A percentile compares a stretch with the other conserved stretches of the same genome.
Conservation (phyloP, 148 eudicot species). For the Amaranthus hypochondriacus region DNA sequence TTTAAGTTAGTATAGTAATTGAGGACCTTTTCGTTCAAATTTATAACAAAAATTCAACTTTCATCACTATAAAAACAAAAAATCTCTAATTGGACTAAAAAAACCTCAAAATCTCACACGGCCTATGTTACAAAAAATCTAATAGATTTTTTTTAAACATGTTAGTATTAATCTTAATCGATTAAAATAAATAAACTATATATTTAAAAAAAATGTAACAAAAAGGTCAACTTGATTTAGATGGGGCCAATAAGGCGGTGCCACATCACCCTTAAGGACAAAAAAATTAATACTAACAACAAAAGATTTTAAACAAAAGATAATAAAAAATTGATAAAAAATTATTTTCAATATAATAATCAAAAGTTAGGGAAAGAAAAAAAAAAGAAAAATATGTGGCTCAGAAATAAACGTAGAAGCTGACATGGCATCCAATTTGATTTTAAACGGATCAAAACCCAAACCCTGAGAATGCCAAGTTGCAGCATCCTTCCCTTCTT, state of each 20-base stretch:
- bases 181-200: slow-evolving; percentile 1
- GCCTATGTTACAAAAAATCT: background rate
- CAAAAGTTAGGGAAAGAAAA: background rate
- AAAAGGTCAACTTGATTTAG: slow-evolving; percentile 15
- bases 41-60: background rate
- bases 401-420: slow-evolving; percentile 32
- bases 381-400: slow-evolving; percentile 57
- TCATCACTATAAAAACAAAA: background rate
- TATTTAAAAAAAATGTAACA: slow-evolving; percentile 4
- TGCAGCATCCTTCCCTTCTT: slow-evolving; percentile 8
- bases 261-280: slow-evolving; percentile 16
- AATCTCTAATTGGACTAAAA: background rate
- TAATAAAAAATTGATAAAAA: background rate
- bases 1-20: no score
- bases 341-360: background rate
- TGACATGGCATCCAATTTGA: slow-evolving; percentile 66
- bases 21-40: no score
- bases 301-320: slow-evolving; percentile 9
- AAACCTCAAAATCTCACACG: background rate
- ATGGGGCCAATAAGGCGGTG: slow-evolving; percentile 13
- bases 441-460: slow-evolving; percentile 50
- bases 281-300: background rate
- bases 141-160: background rate
- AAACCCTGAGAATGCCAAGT: slow-evolving; percentile 40
- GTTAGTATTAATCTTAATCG: background rate